Evolutionary conservation across 768 basidiomycete genomes (phyloP).

Genomic region (Termitomyces sp.): DNA sequence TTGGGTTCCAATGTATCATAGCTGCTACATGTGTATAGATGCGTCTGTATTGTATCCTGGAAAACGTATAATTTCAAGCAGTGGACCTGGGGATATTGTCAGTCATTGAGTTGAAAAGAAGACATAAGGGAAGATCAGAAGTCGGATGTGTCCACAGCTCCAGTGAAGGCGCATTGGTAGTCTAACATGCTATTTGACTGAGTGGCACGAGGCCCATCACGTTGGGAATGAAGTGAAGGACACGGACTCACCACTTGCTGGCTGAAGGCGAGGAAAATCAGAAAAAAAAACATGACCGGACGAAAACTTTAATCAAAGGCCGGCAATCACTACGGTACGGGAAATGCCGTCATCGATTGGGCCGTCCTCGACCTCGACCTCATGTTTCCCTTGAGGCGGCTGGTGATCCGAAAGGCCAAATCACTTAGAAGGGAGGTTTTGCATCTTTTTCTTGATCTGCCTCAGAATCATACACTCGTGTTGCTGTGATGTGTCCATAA

Average conservation of each 20-base stretch:
- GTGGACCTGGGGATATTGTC: constrained; percentile 3
- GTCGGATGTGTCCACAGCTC: constrained; percentile 36
- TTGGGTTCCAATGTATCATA: not conserved
- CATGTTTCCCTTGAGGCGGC: constrained; percentile 38
- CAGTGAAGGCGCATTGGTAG: constrained; percentile 35
- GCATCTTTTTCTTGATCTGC: not conserved
- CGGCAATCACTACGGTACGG: constrained; percentile 8
- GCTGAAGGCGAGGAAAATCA: no score
- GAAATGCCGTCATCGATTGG: not conserved
- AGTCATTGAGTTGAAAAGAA: not conserved
- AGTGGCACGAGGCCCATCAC: constrained; percentile 34
- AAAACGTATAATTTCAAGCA: not conserved
- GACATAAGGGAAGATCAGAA: constrained; percentile 17
- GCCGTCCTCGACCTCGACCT: constrained; percentile 24
- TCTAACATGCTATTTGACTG: constrained; percentile 47
- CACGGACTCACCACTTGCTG: constrained; percentile 12
- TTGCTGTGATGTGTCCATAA: constrained; percentile 10
- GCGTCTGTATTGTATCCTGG: not conserved
- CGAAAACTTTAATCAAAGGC: not conserved
- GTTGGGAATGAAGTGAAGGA: not conserved
- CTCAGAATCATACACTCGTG: constrained; percentile 1
- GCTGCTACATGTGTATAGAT: not conserved
- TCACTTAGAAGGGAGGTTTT: not conserved
- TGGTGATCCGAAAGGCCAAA: constrained; percentile 19
- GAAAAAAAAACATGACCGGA: not conserved